Conservation (phyloP, 257 asterid genomes). For the Solanum rostratum region DNA sequence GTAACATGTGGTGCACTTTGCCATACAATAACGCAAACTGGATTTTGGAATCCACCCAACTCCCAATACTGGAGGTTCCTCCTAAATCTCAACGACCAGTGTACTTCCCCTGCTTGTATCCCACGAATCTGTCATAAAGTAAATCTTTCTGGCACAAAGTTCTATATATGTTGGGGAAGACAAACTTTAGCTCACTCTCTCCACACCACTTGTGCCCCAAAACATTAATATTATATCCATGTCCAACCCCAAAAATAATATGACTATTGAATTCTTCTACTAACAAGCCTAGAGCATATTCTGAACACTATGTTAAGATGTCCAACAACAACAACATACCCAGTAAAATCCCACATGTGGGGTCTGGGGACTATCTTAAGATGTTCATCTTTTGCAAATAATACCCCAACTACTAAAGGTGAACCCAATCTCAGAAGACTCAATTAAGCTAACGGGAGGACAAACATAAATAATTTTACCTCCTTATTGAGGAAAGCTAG, state of each 20-base stretch:
- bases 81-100: background rate
- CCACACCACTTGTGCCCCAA: background rate
- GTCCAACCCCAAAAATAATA: background rate
- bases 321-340: background rate
- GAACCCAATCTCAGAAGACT: background rate
- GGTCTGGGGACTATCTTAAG: background rate
- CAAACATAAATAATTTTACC: background rate
- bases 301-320: background rate
- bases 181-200: background rate
- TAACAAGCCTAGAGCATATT: no score
- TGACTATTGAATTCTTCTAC: background rate
- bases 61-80: background rate
- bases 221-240: background rate
- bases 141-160: background rate
- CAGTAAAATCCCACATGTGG: no score
- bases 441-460: background rate
- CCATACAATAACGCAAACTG: background rate
- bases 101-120: background rate
- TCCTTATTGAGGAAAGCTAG: background rate
- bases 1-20: background rate
- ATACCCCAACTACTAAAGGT: background rate
- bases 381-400: background rate
- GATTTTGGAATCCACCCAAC: background rate
- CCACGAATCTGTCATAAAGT: background rate
- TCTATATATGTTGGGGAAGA: background rate